Evolutionary conservation across 805 yeast species (phyloP), one percentile per base, ranked within the genome.

Genomic region (Blastobotrys americana): DNA sequence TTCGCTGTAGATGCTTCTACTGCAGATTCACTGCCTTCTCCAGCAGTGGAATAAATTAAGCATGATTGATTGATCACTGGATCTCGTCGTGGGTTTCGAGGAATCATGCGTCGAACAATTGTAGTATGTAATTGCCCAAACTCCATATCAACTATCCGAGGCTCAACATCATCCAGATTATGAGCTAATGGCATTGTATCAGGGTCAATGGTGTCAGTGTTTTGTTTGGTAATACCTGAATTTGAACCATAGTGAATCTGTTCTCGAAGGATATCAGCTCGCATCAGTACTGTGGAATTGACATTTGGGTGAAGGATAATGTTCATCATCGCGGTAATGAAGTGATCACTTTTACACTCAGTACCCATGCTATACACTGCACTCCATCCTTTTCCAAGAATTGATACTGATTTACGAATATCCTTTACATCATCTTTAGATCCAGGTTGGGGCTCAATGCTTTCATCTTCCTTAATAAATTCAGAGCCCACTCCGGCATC

Each of bases 281-380:
- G 69, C 64, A 90, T 68, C 27, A 89, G 83, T 28, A 87, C 93
- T 0, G 96, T 84, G 8, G 97, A 89, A 65, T 89, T 90, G 64
- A 87, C 84, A 59, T 88, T 84, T 15, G 96, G 96, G 51, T 85
- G 86, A 47, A 74, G 71, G 43, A 87, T 83, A 48, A 87, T 70
- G 61, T 86, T 84, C 37, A 75, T 63, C 89, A 87, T 82, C 4
- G 96, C 96, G 2, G 67, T 66, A 45, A 77, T 80, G 57, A 80
- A 87, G 63, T 87, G 85, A 3, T 60, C 62, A 10, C 69, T 56
- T 9, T 65, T 65, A 53, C 80, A 81, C 3, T 69, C 76, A 2
- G 73, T 80, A 0, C 57, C 57, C 0, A 66, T 58, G 46, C 70
- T 69, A 55, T 74, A 81, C 1, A 82, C 59, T 0, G 83, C 77